Percentiles rank a stretch among this genome's conserved stretches.
Conservation (phyloP, 2,329 filamentous ascomycete species). For the Mycosphaerella sp. region DNA sequence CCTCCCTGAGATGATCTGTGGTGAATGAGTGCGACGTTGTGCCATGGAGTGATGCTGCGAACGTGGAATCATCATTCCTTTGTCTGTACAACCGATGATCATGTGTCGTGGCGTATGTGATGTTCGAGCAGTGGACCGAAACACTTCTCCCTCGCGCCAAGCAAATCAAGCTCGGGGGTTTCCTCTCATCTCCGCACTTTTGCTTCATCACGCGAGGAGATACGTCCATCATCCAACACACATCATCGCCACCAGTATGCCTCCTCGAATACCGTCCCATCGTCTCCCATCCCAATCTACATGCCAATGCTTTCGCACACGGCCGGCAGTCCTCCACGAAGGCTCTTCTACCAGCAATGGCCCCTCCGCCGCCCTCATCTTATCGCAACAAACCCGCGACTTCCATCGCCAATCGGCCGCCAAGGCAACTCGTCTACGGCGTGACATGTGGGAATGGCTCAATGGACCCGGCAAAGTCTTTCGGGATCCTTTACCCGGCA, state of each 20-base stretch:
- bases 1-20: too few species aligned
- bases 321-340: constrained; percentile 14
- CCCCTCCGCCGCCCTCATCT: not conserved
- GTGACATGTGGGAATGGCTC: constrained; percentile 55
- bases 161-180: too few species aligned
- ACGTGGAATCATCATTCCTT: too few species aligned
- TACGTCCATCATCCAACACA: not conserved
- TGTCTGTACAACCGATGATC: too few species aligned
- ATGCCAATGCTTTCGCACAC: constrained; percentile 27
- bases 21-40: too few species aligned
- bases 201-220: not conserved
- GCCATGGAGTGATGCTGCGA: too few species aligned
- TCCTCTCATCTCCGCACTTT: not conserved
- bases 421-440: constrained; percentile 45
- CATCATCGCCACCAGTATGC: constrained; percentile 19
- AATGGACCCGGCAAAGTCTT: constrained; percentile 49
- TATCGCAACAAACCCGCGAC: constrained; percentile 16
- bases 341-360: not conserved
- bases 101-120: too few species aligned
- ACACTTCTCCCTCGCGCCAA: too few species aligned
- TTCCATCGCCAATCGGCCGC: constrained; percentile 16
- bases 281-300: constrained; percentile 21
- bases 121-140: too few species aligned
- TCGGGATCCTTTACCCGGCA: constrained; percentile 43
- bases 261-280: constrained; percentile 28